Conservation (phyloP, 768 basidiomycete species). For the Lenzites betulinus region DNA sequence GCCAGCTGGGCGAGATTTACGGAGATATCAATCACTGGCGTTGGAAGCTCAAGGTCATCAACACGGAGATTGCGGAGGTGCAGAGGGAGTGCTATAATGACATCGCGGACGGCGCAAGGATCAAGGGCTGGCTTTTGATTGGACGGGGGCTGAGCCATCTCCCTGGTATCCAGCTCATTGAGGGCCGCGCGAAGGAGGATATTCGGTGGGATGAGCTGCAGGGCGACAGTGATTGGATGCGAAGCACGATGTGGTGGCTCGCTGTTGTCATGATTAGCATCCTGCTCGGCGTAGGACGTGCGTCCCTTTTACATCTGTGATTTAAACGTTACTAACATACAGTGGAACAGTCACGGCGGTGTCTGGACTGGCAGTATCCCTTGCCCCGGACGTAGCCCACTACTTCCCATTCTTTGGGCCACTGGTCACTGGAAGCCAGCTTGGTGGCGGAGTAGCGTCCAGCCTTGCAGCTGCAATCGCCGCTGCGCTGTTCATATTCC, state of each 20-base stretch:
- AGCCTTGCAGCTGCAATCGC: conserved; percentile 68
- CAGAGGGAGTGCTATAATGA: conserved; percentile 69
- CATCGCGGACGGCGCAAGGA: conserved; percentile 67
- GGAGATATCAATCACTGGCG: conserved; percentile 71
- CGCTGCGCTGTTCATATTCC: conserved; percentile 56
- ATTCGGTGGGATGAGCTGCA: conserved; percentile 80
- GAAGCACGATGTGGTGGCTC: conserved; percentile 64
- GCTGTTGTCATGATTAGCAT: conserved; percentile 51
- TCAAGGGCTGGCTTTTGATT: conserved; percentile 79
- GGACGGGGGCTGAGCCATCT: conserved; percentile 68
- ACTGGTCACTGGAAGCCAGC: conserved; percentile 47
- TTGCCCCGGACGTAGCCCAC: conserved; percentile 74
- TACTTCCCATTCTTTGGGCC: conserved; percentile 65
- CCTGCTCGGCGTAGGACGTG: conserved; percentile 60
- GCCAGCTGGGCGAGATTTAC: conserved; percentile 66
- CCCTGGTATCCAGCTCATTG: conserved; percentile 66
- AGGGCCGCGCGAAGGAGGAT: conserved; percentile 82
- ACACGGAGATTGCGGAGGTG: conserved; percentile 67
- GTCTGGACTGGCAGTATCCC: conserved; percentile 63
- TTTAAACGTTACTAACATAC: not conserved
- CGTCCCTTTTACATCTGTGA: conserved; percentile 34
- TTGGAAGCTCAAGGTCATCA: conserved; percentile 68
- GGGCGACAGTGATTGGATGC: conserved; percentile 49
- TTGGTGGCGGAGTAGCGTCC: conserved; percentile 66
- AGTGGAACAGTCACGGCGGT: conserved; percentile 62